These are phyloP conservation scores for Aspergillus arachidicola DNA, from an alignment of 2,329 filamentous ascomycete genomes.

Conservation along the genomic window DNA sequence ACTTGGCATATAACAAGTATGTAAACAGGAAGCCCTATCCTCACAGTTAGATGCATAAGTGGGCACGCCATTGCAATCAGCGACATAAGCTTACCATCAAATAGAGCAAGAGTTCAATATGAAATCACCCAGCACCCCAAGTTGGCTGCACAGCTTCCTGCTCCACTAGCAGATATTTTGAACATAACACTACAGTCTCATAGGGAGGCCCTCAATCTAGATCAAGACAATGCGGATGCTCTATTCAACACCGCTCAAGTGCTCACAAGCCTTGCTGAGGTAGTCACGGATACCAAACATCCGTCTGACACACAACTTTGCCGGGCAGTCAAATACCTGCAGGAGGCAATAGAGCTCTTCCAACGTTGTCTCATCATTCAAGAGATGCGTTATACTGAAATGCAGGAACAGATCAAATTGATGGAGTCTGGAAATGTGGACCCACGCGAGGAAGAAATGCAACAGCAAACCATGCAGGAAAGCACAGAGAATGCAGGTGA, in stretches of 20 bases:
- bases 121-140: constrained; percentile 69
- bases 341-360: constrained; percentile 65
- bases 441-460: constrained; percentile 16
- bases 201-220: constrained; percentile 60
- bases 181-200: constrained; percentile 66
- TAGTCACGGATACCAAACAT: constrained; percentile 56
- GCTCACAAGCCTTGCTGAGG: constrained; percentile 67
- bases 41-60: neutral
- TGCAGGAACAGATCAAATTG: constrained; percentile 45
- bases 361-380: constrained; percentile 59
- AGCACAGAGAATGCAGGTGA: constrained; percentile 19
- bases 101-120: constrained; percentile 68
- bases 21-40: constrained; percentile 25
- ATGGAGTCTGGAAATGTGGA: constrained; percentile 33
- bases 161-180: constrained; percentile 57
- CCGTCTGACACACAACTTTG: constrained; percentile 43
- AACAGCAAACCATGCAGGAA: constrained; percentile 14
- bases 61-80: neutral
- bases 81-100: constrained; percentile 15
- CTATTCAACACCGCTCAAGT: constrained; percentile 74
- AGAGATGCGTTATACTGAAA: constrained; percentile 51
- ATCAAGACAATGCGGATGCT: constrained; percentile 66
- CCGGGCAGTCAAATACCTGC: constrained; percentile 56
- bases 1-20: constrained; percentile 75
- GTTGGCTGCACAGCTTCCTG: constrained; percentile 61